These are phyloP conservation scores for Saitozyma podzolica DNA, from an alignment of 768 basidiomycete genomes.

Conservation along the genomic window DNA sequence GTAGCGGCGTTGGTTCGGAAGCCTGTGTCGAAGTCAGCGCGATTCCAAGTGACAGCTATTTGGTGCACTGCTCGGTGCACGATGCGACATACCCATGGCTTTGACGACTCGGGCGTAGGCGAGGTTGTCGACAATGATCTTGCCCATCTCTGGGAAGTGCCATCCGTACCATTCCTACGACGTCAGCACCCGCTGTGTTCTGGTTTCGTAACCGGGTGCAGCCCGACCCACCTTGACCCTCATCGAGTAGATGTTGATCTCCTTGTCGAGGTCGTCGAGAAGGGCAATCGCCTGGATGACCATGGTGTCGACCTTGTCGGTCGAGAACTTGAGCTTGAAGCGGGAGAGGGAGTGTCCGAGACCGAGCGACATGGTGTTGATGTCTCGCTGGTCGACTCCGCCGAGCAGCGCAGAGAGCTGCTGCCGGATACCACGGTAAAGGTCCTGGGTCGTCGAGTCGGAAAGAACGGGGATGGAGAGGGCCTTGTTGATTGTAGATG, in stretches of 20 bases:
- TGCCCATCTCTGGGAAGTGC: constrained; percentile 96
- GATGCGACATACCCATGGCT: constrained; percentile 68
- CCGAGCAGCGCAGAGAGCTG: constrained; percentile 85
- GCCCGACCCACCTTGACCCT: constrained; percentile 76
- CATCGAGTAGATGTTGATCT: constrained; percentile 99
- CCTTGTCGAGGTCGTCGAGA: constrained; percentile 97
- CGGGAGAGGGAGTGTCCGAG: constrained; percentile 94
- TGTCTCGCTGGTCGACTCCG: constrained; percentile 65
- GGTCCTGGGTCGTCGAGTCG: constrained; percentile 65
- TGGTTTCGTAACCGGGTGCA: not conserved
- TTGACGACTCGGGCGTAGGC: constrained; percentile 95
- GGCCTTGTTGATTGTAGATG: constrained; percentile 86
- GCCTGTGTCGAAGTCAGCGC: constrained; percentile 57
- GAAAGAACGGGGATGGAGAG: constrained; percentile 80
- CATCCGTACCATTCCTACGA: constrained; percentile 99
- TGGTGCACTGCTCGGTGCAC: not conserved
- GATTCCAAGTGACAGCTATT: no score
- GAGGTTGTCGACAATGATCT: constrained; percentile 89
- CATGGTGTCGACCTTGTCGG: constrained; percentile 99
- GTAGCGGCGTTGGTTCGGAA: constrained; percentile 90
- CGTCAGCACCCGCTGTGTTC: constrained; percentile 4
- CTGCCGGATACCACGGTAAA: constrained; percentile 92
- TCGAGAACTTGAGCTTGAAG: constrained; percentile 99
- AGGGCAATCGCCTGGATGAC: constrained; percentile 97
- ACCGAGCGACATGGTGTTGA: constrained; percentile 97